phyloP scores from a whole-genome alignment of 2,329 filamentous ascomycete species.

The Diaporthe batatas region DNA sequence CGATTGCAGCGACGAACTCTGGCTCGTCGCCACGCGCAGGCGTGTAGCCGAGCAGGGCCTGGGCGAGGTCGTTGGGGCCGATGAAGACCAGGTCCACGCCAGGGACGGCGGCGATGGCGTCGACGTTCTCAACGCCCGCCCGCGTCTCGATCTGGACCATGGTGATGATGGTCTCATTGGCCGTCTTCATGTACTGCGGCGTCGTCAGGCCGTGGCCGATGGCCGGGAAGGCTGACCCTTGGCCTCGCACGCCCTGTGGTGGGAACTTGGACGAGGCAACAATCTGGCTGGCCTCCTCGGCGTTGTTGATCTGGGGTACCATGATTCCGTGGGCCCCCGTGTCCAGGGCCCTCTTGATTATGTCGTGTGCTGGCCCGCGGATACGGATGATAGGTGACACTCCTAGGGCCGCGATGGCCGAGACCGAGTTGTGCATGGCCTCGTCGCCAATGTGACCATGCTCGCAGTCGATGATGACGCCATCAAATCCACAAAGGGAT shows the following conservation, averaged over 20 bases:
- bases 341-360: conserved; percentile 51
- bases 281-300: conserved; percentile 59
- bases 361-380: conserved; percentile 47
- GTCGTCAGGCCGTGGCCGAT: conserved; percentile 60
- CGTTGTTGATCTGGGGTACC: conserved; percentile 57
- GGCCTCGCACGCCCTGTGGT: conserved; percentile 62
- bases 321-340: conserved; percentile 50
- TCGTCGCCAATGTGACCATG: conserved; percentile 47
- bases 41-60: conserved; percentile 59
- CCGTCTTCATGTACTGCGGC: conserved; percentile 63
- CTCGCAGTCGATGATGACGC: conserved; percentile 54
- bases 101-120: conserved; percentile 57
- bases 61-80: conserved; percentile 60
- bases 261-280: conserved; percentile 65
- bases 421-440: conserved; percentile 45
- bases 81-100: conserved; percentile 61
- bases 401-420: conserved; percentile 44
- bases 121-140: conserved; percentile 60
- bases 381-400: conserved; percentile 46
- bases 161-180: conserved; percentile 61
- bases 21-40: conserved; percentile 62
- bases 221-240: conserved; percentile 63
- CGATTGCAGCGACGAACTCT: conserved; percentile 60
- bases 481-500: conserved; percentile 62
- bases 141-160: conserved; percentile 61